Conservation (phyloP, 148 eudicot species). For the Oxyria digyna region DNA sequence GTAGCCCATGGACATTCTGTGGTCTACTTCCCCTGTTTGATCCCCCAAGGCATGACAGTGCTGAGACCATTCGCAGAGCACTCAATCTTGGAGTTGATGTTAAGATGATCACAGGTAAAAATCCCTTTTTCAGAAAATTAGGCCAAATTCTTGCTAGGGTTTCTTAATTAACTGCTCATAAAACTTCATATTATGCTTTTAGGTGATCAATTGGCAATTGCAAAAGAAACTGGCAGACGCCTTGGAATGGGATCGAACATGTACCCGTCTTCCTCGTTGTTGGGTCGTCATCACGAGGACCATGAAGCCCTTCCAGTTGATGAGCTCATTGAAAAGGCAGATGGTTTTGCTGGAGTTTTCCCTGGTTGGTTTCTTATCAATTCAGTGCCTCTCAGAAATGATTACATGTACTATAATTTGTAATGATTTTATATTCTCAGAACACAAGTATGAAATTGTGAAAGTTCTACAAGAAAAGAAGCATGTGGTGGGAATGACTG, state of each 20-base stretch:
- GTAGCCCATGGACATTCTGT: conserved; percentile 66
- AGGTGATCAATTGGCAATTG: conserved; percentile 69
- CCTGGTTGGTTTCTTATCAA: conserved; percentile 27
- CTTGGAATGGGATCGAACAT: conserved; percentile 68
- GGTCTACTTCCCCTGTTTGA: conserved; percentile 65
- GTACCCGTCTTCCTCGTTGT: conserved; percentile 53
- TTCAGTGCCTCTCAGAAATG: background rate
- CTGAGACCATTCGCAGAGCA: conserved; percentile 66
- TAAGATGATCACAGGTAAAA: conserved; percentile 65
- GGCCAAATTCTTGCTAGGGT: background rate
- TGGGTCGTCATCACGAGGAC: conserved; percentile 35
- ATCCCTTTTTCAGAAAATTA: background rate
- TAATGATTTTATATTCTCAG: conserved; percentile 14
- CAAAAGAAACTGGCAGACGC: conserved; percentile 63
- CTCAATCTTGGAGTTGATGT: conserved; percentile 71
- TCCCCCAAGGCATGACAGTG: conserved; percentile 79
- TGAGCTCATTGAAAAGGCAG: conserved; percentile 52
- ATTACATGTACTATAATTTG: background rate
- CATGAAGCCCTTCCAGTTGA: conserved; percentile 44
- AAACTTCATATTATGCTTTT: background rate
- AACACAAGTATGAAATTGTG: conserved; percentile 61
- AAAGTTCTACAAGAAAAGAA: conserved; percentile 59
- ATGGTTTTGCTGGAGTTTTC: conserved; percentile 66
- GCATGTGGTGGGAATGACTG: conserved; percentile 64
- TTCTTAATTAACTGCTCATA: no score